Evolutionary conservation across 2,329 filamentous ascomycete species (phyloP).

Genomic region (Aspergillus jensenii): DNA sequence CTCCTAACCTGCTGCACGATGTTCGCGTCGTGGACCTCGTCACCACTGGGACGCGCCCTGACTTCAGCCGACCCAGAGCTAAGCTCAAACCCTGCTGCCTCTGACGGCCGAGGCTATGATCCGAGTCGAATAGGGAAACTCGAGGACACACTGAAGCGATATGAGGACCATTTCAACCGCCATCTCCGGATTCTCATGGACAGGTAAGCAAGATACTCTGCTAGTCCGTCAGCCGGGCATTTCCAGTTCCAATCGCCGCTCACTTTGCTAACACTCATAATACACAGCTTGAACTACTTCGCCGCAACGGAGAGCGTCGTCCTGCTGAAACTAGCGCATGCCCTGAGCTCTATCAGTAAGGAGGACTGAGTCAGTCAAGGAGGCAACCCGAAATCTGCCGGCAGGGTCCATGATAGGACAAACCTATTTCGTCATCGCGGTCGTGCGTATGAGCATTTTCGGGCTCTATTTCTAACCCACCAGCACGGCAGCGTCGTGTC

Average conservation of each 20-base stretch:
- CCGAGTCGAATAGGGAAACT: conserved; percentile 69
- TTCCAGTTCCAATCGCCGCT: no score
- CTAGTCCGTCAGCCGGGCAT: background rate
- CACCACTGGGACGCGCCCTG: conserved; percentile 80
- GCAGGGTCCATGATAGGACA: background rate
- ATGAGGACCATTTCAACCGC: conserved; percentile 88
- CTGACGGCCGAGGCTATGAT: conserved; percentile 52
- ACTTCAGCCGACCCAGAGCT: conserved; percentile 81
- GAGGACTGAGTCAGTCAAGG: conserved; percentile 35
- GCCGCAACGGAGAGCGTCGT: conserved; percentile 97
- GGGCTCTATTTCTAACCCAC: background rate
- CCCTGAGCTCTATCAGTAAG: conserved; percentile 42
- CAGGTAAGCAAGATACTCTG: conserved; percentile 47
- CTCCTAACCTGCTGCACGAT: conserved; percentile 93
- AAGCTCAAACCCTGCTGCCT: conserved; percentile 27
- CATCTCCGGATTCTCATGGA: conserved; percentile 93
- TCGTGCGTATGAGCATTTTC: background rate
- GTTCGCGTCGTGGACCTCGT: conserved; percentile 81
- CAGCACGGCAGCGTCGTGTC: background rate
- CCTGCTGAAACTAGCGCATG: conserved; percentile 68
- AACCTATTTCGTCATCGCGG: background rate
- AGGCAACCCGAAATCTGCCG: background rate
- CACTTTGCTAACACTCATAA: background rate
- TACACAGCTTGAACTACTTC: conserved; percentile 74
- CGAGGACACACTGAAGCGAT: conserved; percentile 83